These are phyloP conservation scores for Fusarium bulbicola DNA, from an alignment of 2,329 filamentous ascomycete genomes.

Conservation along the genomic window DNA sequence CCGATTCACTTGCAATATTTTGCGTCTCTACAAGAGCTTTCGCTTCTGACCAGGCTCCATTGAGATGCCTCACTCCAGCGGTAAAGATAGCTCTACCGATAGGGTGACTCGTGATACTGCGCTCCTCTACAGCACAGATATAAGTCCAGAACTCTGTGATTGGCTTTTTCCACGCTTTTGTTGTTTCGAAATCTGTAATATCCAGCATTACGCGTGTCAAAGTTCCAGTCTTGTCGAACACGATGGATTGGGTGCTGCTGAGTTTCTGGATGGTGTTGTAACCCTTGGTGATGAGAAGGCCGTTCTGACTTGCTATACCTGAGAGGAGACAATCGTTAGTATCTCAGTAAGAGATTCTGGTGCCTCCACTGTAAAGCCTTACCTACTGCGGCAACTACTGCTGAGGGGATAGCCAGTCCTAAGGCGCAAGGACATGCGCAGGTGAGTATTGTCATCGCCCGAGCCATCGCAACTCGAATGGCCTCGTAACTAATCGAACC, in stretches of 20 bases:
- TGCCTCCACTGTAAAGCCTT: rapidly evolving
- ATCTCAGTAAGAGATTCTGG: neutral
- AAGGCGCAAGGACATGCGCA: neutral
- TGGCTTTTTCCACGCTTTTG: neutral
- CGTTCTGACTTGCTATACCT: neutral
- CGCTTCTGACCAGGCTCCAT: neutral
- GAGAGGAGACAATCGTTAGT: rapidly evolving
- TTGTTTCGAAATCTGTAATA: neutral
- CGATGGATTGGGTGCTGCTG: neutral
- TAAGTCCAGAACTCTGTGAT: neutral
- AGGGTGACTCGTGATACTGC: neutral
- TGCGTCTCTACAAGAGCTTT: neutral
- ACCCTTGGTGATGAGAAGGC: neutral
- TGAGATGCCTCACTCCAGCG: neutral
- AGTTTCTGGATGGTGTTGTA: neutral
- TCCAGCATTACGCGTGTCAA: neutral
- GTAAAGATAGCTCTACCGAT: neutral
- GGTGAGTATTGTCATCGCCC: neutral
- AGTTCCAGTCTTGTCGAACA: neutral
- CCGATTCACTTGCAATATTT: rapidly evolving
- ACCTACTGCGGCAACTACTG: neutral
- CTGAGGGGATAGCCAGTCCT: neutral
- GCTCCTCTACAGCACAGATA: neutral
- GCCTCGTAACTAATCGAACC: neutral
- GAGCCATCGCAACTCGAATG: neutral